Evolutionary conservation across 169 alveolate species (phyloP).

Genomic region (Besnoitia besnoiti): DNA sequence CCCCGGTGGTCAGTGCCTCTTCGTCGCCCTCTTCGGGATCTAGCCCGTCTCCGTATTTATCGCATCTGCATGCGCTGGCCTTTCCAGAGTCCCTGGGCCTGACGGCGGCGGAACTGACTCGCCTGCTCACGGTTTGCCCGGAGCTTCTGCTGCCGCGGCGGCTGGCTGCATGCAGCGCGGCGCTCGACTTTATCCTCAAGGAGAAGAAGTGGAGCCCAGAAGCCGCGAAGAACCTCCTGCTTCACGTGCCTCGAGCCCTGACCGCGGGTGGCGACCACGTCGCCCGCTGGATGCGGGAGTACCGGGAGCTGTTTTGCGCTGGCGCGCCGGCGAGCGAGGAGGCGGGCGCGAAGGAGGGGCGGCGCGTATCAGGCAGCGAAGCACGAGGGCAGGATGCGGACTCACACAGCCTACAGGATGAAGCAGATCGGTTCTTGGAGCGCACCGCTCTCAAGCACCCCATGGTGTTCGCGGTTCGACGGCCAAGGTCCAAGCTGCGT

Average conservation of each 20-base stretch:
- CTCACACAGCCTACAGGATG: background rate
- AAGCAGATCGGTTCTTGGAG: background rate
- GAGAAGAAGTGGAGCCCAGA: slow-evolving; percentile 21
- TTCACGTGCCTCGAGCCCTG: slow-evolving; percentile 29
- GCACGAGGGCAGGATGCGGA: background rate
- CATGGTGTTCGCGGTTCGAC: background rate
- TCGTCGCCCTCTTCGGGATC: background rate
- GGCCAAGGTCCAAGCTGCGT: background rate
- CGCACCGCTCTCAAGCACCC: background rate
- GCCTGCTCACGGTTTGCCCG: background rate
- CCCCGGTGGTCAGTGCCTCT: background rate
- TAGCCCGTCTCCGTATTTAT: background rate
- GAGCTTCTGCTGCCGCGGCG: slow-evolving; percentile 31
- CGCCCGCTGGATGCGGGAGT: background rate
- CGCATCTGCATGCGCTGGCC: background rate
- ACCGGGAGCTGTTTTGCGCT: background rate
- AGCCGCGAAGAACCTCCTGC: background rate
- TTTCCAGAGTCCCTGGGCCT: background rate
- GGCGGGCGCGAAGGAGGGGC: background rate
- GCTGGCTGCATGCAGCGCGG: background rate
- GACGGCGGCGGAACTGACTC: slow-evolving; percentile 19
- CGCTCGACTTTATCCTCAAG: background rate
- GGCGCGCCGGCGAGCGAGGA: background rate
- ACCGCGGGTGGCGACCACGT: background rate
- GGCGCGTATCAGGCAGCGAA: background rate